phyloP scores from a whole-genome alignment of 2,329 filamentous ascomycete species.

The Lecanicillium sp. region DNA sequence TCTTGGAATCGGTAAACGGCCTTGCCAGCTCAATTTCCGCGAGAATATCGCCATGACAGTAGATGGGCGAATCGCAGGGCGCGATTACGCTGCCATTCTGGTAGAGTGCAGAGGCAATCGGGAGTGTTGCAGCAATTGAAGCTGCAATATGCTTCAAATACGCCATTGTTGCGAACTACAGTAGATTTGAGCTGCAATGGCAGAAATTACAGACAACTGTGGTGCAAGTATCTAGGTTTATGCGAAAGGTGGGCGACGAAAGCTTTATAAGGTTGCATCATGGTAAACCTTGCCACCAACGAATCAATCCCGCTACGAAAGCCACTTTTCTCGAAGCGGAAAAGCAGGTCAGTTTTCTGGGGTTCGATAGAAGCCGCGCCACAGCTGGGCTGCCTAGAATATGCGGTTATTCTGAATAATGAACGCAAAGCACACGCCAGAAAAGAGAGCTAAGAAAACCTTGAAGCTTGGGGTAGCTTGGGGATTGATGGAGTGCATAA shows the following conservation, averaged over 20 bases:
- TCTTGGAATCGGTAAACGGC: constrained; percentile 61
- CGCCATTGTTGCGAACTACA: constrained; percentile 15
- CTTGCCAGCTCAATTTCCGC: constrained; percentile 53
- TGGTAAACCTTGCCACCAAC: too few relatives aligned
- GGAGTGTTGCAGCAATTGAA: constrained; percentile 19
- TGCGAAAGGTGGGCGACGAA: background rate
- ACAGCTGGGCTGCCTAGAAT: too few relatives aligned
- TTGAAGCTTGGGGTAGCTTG: too few relatives aligned
- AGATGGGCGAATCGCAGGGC: constrained; percentile 59
- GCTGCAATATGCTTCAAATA: constrained; percentile 16
- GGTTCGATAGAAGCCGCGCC: too few relatives aligned
- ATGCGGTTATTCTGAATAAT: too few relatives aligned
- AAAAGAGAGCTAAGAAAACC: too few relatives aligned
- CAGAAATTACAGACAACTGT: background rate
- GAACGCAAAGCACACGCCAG: too few relatives aligned
- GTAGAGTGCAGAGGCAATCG: constrained; percentile 39
- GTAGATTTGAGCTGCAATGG: background rate
- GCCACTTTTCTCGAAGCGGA: too few relatives aligned
- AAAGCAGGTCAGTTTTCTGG: too few relatives aligned
- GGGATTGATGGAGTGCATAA: too few relatives aligned
- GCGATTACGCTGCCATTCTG: constrained; percentile 51
- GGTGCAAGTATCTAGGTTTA: background rate
- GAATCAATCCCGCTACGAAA: too few relatives aligned
- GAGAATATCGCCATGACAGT: constrained; percentile 58
- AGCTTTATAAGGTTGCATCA: too few relatives aligned